Evolutionary conservation across 345 rosid species (phyloP).

Genomic region (Kandelia obovata): DNA sequence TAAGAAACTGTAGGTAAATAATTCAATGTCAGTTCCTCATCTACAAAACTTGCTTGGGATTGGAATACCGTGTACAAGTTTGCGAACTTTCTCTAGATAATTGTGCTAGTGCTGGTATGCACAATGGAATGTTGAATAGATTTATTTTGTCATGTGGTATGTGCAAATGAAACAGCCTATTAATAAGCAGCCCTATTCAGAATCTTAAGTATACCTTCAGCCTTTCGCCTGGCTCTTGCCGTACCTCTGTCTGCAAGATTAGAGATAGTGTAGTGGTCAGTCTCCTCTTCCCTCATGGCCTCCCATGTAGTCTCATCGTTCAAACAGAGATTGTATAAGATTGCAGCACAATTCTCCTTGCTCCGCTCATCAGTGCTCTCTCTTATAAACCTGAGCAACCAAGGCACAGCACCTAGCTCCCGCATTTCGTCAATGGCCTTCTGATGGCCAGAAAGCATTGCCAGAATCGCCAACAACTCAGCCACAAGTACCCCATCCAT

Average conservation of each 20-base stretch:
- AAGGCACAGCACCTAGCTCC: slow-evolving; percentile 35
- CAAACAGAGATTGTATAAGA: slow-evolving; percentile 37
- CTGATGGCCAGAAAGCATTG: slow-evolving; percentile 37
- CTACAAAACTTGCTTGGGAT: slow-evolving; percentile 18
- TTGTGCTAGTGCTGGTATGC: slow-evolving; percentile 10
- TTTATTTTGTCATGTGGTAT: slow-evolving; percentile 15
- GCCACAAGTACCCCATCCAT: slow-evolving; percentile 34
- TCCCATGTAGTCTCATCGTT: slow-evolving; percentile 22
- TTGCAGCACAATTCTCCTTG: slow-evolving; percentile 50
- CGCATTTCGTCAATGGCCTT: slow-evolving; percentile 39
- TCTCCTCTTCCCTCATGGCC: slow-evolving; percentile 36
- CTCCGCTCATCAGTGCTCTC: slow-evolving; percentile 26
- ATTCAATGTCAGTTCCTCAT: background rate
- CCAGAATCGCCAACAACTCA: slow-evolving; percentile 45
- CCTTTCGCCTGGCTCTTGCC: slow-evolving; percentile 55
- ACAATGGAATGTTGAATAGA: background rate
- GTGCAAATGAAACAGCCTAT: slow-evolving; percentile 7
- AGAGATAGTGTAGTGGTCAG: slow-evolving; percentile 34
- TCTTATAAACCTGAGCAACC: slow-evolving; percentile 44
- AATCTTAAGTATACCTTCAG: slow-evolving; percentile 38
- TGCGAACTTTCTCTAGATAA: slow-evolving; percentile 10
- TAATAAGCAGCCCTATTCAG: slow-evolving; percentile 19
- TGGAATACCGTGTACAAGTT: slow-evolving; percentile 3
- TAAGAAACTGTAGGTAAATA: slow-evolving; percentile 1
- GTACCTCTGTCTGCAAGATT: slow-evolving; percentile 38